Evolutionary conservation across 2,329 filamentous ascomycete genomes (phyloP).

Genomic region (Dothideomycetes sp.): DNA sequence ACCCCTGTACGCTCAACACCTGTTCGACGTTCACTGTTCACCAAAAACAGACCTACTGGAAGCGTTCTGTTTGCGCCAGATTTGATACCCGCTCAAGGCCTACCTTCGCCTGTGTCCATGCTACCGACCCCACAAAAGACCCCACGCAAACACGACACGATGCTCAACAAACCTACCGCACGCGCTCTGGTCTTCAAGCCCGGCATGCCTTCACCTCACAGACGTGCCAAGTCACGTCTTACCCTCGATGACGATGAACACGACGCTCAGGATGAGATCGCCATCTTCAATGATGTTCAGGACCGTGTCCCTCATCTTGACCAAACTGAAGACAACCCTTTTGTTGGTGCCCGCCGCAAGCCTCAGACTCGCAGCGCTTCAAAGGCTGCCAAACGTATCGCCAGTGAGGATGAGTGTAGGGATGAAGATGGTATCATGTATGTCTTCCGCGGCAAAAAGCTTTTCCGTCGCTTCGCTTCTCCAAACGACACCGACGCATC

Average conservation of each 20-base stretch:
- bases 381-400: conserved; percentile 44
- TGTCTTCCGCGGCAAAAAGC: conserved; percentile 70
- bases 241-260: conserved; percentile 22
- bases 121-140: conserved; percentile 74
- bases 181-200: conserved; percentile 48
- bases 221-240: conserved; percentile 27
- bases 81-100: conserved; percentile 8
- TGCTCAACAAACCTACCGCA: conserved; percentile 39
- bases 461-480: conserved; percentile 60
- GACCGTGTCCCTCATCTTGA: conserved; percentile 64
- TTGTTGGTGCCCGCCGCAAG: conserved; percentile 43
- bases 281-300: conserved; percentile 70
- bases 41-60: conserved; percentile 1
- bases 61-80: background rate
- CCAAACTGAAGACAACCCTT: conserved; percentile 60
- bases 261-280: conserved; percentile 37
- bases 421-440: conserved; percentile 67
- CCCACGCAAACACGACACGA: conserved; percentile 50
- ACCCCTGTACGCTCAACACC: conserved; percentile 8
- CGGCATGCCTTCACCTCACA: conserved; percentile 50
- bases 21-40: conserved; percentile 9
- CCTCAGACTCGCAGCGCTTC: conserved; percentile 39
- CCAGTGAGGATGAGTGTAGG: conserved; percentile 52
- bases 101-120: conserved; percentile 33
- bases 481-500: conserved; percentile 25